Evolutionary conservation across 2,329 filamentous ascomycete genomes (phyloP).

Genomic region (Nigrospora oryzae): DNA sequence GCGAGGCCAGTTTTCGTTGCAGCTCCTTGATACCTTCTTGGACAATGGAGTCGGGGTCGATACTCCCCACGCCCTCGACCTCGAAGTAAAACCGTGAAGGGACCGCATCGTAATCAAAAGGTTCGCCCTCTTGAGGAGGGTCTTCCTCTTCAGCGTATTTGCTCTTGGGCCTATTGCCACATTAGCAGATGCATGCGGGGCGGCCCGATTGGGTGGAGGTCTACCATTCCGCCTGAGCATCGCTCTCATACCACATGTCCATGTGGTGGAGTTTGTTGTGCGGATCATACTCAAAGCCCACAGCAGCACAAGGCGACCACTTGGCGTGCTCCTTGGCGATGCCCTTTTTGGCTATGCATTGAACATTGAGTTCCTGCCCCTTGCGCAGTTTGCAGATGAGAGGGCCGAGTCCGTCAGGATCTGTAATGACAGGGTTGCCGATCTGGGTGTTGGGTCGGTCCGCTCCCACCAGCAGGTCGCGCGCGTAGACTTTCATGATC

Average conservation of each 20-base stretch:
- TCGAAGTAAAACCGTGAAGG: constrained; percentile 88
- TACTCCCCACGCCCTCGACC: constrained; percentile 78
- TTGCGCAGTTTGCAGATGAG: constrained; percentile 86
- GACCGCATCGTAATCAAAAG: constrained; percentile 84
- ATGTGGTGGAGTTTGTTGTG: constrained; percentile 91
- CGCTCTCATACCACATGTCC: constrained; percentile 90
- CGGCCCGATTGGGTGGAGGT: constrained; percentile 16
- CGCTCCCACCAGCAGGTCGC: constrained; percentile 70
- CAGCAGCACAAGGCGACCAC: constrained; percentile 86
- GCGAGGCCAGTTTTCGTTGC: constrained; percentile 79
- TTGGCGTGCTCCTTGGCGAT: constrained; percentile 99
- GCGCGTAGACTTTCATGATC: constrained; percentile 88
- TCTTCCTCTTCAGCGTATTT: constrained; percentile 76
- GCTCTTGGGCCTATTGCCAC: constrained; percentile 60
- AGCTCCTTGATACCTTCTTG: constrained; percentile 81
- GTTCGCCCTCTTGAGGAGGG: constrained; percentile 69
- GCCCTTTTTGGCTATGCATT: constrained; percentile 93
- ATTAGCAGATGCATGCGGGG: constrained; percentile 9
- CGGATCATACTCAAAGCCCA: constrained; percentile 97
- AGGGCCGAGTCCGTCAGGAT: constrained; percentile 71
- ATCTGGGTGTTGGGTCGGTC: constrained; percentile 65
- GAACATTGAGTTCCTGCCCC: constrained; percentile 83
- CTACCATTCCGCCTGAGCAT: constrained; percentile 77
- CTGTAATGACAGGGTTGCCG: constrained; percentile 75
- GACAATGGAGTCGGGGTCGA: constrained; percentile 85